These are phyloP conservation scores for Lentinus tigrinus DNA, from an alignment of 768 basidiomycete species.

Conservation along the genomic window DNA sequence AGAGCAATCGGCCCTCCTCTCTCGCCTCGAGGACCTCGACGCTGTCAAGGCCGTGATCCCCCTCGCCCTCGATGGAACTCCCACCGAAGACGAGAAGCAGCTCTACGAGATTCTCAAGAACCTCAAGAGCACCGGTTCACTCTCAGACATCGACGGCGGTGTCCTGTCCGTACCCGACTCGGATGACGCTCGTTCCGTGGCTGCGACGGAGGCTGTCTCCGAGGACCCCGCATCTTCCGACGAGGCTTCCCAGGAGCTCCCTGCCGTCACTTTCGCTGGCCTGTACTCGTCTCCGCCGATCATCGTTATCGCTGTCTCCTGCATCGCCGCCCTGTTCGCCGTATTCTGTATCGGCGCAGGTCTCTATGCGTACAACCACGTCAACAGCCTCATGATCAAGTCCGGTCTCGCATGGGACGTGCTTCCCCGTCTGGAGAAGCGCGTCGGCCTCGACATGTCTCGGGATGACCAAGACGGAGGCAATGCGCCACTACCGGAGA, in stretches of 20 bases:
- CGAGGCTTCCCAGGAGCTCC: not conserved
- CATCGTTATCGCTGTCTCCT: constrained; percentile 21
- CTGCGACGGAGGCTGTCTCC: not conserved
- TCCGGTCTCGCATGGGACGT: constrained; percentile 22
- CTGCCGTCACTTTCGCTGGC: not conserved
- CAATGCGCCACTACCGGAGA: constrained; percentile 10
- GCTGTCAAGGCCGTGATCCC: constrained; percentile 32
- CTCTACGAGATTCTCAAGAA: constrained; percentile 24
- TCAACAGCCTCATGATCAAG: constrained; percentile 11
- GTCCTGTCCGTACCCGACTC: constrained; percentile 1
- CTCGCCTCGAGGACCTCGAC: constrained; percentile 27
- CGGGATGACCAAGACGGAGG: constrained; percentile 12
- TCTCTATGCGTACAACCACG: constrained; percentile 21
- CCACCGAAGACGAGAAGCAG: constrained; percentile 27
- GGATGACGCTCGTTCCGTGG: not conserved
- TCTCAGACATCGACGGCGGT: constrained; percentile 24
- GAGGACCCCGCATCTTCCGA: not conserved
- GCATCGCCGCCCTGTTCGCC: constrained; percentile 19
- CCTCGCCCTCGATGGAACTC: constrained; percentile 19
- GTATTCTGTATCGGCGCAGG: constrained; percentile 23
- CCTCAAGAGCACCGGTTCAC: constrained; percentile 10
- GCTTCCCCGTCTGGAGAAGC: constrained; percentile 22
- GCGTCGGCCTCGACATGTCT: constrained; percentile 5
- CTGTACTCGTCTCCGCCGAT: constrained; percentile 6
- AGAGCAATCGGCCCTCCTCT: constrained; percentile 31